Evolutionary conservation across 192 early-diverging fungal species (phyloP), one percentile per base, ranked within the genome.

Genomic region (Coemansia sp.): DNA sequence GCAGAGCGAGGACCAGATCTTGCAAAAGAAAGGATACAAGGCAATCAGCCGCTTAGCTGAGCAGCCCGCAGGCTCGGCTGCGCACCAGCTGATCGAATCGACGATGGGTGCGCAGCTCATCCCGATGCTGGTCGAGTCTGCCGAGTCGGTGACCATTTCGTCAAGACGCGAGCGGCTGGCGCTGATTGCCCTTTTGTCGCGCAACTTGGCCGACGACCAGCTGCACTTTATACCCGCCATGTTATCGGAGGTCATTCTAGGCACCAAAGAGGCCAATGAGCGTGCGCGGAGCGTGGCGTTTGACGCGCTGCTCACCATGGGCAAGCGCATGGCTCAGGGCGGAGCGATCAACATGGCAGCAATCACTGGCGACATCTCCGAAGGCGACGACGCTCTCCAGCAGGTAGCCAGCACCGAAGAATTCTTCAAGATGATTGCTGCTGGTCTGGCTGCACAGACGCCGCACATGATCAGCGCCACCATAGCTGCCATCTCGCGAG

Each of bases 21-120:
- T 97, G 15, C 97, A 97, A 66, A 98, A 98, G 84, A 95, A 93
- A 80, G 91, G 89, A 0, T 98, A 98, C 83, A 95, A 95, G 80
- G 82, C 89, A 5, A 84, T 98, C 11, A 76, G 70, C 14, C 81
- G 68, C 11, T 70, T 83, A 21, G 65, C 60, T 17, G 75, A 63
- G 19, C 66, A 76, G 60, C 48, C 70, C 14, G 58, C 70, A 21
- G 64, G 68, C 27, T 56, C 68, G n/a, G 56, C 54, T 9, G 66
- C 63, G 7, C 60, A 72, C 9, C 67, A 68, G 55, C 58, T 82
- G 22, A 60, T 73, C 19, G 59, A 58, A 32, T 42, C 57, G 17
- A 35, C 62, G 27, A 56, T 97, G 59, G 66, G 83, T 46, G 68
- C 68, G 11, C 71, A 84, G 57, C 82, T 98, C 42, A 72, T 95